Evolutionary conservation across 768 basidiomycete genomes (phyloP).

Genomic region (Pluteus cervinus): DNA sequence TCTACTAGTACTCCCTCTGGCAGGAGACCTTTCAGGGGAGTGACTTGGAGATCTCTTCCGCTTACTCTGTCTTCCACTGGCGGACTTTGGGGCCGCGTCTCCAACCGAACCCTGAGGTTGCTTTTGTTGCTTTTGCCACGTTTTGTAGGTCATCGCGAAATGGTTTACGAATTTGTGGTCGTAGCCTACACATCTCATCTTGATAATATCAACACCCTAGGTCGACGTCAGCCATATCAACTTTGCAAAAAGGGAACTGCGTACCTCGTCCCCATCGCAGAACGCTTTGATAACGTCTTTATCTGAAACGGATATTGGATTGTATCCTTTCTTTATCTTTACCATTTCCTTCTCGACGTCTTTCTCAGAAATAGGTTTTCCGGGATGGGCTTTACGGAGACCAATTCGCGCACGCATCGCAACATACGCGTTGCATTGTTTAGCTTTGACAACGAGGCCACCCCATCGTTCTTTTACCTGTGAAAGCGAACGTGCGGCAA

Average conservation of each 20-base stretch:
- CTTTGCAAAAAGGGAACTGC: not conserved
- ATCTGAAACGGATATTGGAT: conserved; percentile 2
- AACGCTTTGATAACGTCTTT: conserved; percentile 19
- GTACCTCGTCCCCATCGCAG: conserved; percentile 22
- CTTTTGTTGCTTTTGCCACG: too few species aligned
- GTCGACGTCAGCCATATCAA: not conserved
- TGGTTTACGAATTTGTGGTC: conserved; percentile 24
- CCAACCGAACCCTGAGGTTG: too few species aligned
- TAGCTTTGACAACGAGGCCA: conserved; percentile 3
- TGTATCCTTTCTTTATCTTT: conserved; percentile 4
- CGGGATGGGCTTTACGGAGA: conserved; percentile 16
- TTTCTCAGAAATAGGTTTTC: too few species aligned
- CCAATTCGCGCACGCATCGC: conserved; percentile 19
- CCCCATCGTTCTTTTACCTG: conserved; percentile 16
- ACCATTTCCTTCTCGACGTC: conserved; percentile 12
- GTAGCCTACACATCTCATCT: conserved; percentile 23
- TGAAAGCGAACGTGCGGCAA: too few species aligned
- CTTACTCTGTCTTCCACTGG: too few species aligned
- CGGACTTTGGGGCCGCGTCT: too few species aligned
- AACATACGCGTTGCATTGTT: conserved; percentile 13
- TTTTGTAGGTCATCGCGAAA: too few species aligned
- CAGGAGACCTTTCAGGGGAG: too few species aligned
- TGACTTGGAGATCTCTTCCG: too few species aligned
- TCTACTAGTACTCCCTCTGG: too few species aligned
- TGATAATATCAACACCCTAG: conserved; percentile 24